Percentiles rank a stretch among this genome's conserved stretches.
Conservation (phyloP, 1,139 yeast species). For the Candida gigantensis region DNA sequence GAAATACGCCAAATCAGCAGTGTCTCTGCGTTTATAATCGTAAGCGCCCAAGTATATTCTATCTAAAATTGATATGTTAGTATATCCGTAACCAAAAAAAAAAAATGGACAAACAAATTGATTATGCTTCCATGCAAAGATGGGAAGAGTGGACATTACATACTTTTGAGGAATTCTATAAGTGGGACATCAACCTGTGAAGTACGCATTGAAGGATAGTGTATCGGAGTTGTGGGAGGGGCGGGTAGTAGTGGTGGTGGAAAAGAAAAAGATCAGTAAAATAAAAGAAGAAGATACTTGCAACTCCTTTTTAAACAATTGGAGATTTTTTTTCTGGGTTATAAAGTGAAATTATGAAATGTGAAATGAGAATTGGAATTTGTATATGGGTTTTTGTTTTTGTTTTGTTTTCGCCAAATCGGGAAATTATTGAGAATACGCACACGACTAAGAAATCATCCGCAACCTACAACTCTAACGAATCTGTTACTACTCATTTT, state of each 20-base stretch:
- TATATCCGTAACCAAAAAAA: too few species aligned
- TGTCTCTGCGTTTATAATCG: constrained; percentile 76
- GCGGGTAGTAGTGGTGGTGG: background rate
- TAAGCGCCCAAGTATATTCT: constrained; percentile 90
- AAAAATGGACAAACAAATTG: too few species aligned
- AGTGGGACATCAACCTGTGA: constrained; percentile 29
- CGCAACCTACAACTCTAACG: background rate
- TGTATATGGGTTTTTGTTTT: background rate
- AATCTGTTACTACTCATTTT: too few species aligned
- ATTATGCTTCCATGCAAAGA: too few species aligned
- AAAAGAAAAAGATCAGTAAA: too few species aligned
- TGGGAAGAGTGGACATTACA: too few species aligned
- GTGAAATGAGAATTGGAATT: too few species aligned
- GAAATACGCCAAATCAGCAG: constrained; percentile 76
- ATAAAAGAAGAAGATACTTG: too few species aligned
- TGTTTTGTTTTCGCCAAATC: background rate
- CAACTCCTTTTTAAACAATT: too few species aligned
- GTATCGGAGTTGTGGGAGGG: background rate
- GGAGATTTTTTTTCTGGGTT: too few species aligned
- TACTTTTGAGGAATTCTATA: constrained; percentile 49
- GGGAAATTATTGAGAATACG: background rate
- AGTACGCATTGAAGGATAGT: constrained; percentile 12
- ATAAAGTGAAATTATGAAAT: too few species aligned
- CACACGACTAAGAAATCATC: background rate
- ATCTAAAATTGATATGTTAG: constrained; percentile 44